Evolutionary conservation across 192 early-diverging fungal genomes (phyloP).

Genomic region (Rhizophagus sp.): DNA sequence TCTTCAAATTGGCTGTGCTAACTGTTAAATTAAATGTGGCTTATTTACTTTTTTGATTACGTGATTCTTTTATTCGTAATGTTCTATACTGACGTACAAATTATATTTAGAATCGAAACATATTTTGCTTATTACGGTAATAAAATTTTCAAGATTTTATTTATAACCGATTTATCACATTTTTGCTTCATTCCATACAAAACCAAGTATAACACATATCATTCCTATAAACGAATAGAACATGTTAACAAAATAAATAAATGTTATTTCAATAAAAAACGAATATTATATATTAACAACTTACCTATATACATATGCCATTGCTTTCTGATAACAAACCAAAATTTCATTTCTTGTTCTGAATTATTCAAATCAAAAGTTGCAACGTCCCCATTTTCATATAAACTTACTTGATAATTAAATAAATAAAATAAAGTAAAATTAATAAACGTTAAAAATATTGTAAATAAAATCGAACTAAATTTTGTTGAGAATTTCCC

Average conservation of each 20-base stretch:
- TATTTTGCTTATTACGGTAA: too few relatives aligned
- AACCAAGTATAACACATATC: not conserved
- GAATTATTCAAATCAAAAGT: conserved; percentile 16
- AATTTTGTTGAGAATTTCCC: too few relatives aligned
- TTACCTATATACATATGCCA: conserved; percentile 25
- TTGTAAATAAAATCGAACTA: too few relatives aligned
- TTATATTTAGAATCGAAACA: too few relatives aligned
- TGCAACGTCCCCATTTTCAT: conserved; percentile 2
- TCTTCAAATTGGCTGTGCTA: not conserved
- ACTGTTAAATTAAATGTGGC: not conserved
- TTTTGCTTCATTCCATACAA: conserved; percentile 4
- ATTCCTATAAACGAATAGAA: conserved; percentile 9
- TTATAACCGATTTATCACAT: not conserved
- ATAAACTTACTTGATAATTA: conserved; percentile 4
- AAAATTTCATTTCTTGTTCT: conserved; percentile 23
- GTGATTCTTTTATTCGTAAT: too few relatives aligned
- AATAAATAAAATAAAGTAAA: not conserved
- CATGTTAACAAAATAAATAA: not conserved
- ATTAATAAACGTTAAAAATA: too few relatives aligned
- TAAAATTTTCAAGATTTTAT: too few relatives aligned
- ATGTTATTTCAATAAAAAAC: not conserved
- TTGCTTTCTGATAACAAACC: conserved; percentile 17
- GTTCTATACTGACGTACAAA: too few relatives aligned
- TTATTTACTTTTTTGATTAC: not conserved
- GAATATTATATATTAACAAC: not conserved